Evolutionary conservation across 2,329 filamentous ascomycete species (phyloP).

Genomic region (Colletotrichum noveboracense): DNA sequence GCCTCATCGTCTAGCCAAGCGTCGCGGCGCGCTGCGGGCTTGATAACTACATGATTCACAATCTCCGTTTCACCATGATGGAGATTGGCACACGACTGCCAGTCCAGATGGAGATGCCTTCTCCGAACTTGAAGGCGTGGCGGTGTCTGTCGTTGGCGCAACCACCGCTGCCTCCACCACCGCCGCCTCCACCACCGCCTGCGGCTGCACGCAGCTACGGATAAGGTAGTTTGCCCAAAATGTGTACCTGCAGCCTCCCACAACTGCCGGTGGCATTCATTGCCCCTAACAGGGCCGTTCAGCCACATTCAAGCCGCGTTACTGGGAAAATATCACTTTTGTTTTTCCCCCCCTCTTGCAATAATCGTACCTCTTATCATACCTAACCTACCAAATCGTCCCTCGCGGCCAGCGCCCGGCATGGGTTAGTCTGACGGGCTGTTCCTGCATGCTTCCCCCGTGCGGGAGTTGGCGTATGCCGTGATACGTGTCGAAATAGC

Average conservation of each 20-base stretch:
- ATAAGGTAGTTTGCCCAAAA: not conserved
- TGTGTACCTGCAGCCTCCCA: not conserved
- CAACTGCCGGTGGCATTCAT: not conserved
- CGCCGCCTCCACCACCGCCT: not conserved
- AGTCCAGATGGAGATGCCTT: not conserved
- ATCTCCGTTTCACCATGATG: not conserved
- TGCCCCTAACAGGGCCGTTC: not conserved
- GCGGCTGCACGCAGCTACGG: not conserved
- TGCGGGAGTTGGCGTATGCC: not conserved
- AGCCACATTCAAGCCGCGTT: not conserved
- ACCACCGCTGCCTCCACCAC: not conserved
- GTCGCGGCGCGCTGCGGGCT: not conserved
- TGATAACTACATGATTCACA: not conserved
- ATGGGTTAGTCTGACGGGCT: not conserved
- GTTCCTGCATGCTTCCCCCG: not conserved
- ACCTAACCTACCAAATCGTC: not conserved
- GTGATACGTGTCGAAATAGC: constrained; percentile 6
- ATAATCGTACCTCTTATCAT: not conserved
- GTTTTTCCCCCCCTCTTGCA: not conserved
- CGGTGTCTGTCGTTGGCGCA: not conserved
- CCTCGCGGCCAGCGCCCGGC: not conserved
- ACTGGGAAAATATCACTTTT: not conserved
- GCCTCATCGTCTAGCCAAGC: not conserved
- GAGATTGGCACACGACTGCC: not conserved
- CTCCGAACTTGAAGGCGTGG: not conserved